Percentiles rank a stretch among this genome's conserved stretches.
phyloP scores from a whole-genome alignment of 805 yeast genomes.

The Ogataea paradorogensis region DNA sequence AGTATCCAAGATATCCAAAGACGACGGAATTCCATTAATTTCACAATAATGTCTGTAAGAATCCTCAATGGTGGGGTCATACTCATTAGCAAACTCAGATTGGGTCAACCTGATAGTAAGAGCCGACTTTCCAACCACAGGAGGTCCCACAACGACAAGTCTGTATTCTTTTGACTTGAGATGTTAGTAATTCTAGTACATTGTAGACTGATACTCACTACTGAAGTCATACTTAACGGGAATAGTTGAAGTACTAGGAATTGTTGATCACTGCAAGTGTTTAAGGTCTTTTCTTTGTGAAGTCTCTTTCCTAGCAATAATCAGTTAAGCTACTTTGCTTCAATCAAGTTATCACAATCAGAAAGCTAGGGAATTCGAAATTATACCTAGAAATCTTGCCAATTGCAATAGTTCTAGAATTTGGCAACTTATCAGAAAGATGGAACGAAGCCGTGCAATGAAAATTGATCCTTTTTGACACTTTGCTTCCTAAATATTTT shows the following conservation, averaged over 20 bases:
- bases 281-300: not conserved
- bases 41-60: slow-evolving; percentile 84
- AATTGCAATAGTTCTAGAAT: not conserved
- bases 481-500: not conserved
- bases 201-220: slow-evolving; percentile 4
- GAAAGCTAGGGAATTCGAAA: not conserved
- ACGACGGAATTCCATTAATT: slow-evolving; percentile 73
- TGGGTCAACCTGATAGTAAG: slow-evolving; percentile 93
- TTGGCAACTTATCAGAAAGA: not conserved
- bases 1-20: slow-evolving; percentile 89
- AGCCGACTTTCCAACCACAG: slow-evolving; percentile 98
- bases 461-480: not conserved
- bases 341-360: not conserved
- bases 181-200: not conserved
- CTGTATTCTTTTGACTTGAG: slow-evolving; percentile 63
- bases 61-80: slow-evolving; percentile 97
- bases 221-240: slow-evolving; percentile 3
- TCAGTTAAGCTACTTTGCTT: slow-evolving; percentile 1
- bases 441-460: not conserved
- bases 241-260: not conserved
- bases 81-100: slow-evolving; percentile 93
- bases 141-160: slow-evolving; percentile 96
- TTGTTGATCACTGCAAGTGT: not conserved
- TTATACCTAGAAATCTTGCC: not conserved
- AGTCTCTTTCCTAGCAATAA: not conserved